Evolutionary conservation across 2,329 filamentous ascomycete species (phyloP), one percentile per base, ranked within the genome.

Genomic region (Clarireedia homoeocarpa): DNA sequence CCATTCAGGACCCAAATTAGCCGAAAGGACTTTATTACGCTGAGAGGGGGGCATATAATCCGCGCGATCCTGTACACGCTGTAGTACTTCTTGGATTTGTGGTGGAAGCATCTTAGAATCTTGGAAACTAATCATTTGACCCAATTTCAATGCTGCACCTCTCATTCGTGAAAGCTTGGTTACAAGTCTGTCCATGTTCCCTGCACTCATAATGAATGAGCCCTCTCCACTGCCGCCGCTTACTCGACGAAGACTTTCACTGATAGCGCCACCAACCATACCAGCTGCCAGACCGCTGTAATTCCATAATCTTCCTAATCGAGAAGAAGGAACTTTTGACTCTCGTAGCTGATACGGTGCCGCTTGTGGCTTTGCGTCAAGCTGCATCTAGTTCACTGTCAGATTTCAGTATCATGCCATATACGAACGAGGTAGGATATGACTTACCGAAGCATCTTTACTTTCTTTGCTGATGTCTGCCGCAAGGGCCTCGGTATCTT

Each of bases 21-120:
- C 77, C 0, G 76, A 71, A 6, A 99, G 79, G 0, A 99, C 92
- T 58, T 86, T 84, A 70, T 99, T 85, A 10, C 94, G 86, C 71
- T 99, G 94, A 70, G 85, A 96, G 2, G 89, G 81, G 0, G 94
- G 94, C 94, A 99, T 99, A 71, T 97, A 99, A 71, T 99, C 92
- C 40, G 94, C 94, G 56, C 89, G 86, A 70, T 99, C 94, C 70
- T 99, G 94, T 0, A 99, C 94, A 5, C 95, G 85, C 69, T 96
- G 91, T 12, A 99, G 75, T 1, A 99, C 90, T 66, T 92, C 82
- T 62, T 95, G 89, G 50, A 99, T 91, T 1, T 89, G 83, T 0
- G 81, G 82, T 0, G 94, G 94, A 9, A 99, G 81, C 84, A 96
- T 91, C 71, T 96, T 97, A 39, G 89, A 84, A 73, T 99, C 94